Percentiles rank a stretch among this genome's conserved stretches.
Evolutionary conservation across 176 grass and related monocot species (phyloP).

Genomic region (Bonia amplexicaulis): DNA sequence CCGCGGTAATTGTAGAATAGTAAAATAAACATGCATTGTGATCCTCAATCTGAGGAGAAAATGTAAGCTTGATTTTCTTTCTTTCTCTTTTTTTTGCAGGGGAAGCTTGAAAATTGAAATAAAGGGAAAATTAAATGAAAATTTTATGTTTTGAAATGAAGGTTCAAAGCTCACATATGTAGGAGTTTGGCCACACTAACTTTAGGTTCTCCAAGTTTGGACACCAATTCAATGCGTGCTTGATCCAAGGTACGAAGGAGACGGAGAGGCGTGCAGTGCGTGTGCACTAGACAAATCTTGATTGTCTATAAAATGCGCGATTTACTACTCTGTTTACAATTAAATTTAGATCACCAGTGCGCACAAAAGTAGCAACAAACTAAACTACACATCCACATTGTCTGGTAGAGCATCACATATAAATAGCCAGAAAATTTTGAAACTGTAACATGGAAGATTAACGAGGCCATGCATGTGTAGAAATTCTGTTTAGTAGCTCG

Average conservation of each 20-base stretch:
- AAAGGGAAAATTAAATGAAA: neutral
- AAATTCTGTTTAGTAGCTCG: neutral
- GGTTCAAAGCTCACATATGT: neutral
- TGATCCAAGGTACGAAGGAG: neutral
- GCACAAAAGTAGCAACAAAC: neutral
- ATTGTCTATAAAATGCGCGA: neutral
- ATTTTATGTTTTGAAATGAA: neutral
- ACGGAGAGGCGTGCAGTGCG: neutral
- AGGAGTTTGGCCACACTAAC: neutral
- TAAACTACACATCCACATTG: neutral
- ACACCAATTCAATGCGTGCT: neutral
- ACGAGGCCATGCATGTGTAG: neutral
- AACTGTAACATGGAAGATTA: neutral
- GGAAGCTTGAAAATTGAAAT: no score
- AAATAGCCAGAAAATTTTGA: neutral
- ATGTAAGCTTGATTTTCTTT: neutral
- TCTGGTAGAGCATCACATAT: constrained; percentile 14
- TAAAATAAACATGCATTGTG: neutral
- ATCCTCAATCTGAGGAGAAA: neutral
- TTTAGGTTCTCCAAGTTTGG: neutral
- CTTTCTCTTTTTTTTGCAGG: no score
- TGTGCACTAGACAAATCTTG: neutral
- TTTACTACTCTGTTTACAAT: neutral
- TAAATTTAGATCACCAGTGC: neutral
- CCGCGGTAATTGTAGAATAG: neutral